Percentiles rank a stretch among this genome's conserved stretches.
These are phyloP conservation scores for Elsinoe batatas DNA, from an alignment of 2,329 filamentous ascomycete genomes.

Conservation along the genomic window DNA sequence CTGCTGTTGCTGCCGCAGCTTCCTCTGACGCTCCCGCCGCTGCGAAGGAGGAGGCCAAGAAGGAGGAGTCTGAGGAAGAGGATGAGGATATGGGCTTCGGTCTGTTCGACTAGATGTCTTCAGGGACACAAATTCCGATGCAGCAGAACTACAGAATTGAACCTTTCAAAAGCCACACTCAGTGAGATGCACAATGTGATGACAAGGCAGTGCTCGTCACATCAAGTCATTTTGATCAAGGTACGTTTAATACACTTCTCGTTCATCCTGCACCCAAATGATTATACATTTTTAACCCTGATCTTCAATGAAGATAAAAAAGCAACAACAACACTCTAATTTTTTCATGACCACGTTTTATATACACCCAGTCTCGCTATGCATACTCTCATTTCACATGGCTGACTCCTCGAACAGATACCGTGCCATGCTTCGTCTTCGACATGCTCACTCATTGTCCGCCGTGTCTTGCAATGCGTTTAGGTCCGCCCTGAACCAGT, in stretches of 20 bases:
- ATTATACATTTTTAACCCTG: conserved; percentile 61
- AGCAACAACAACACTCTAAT: conserved; percentile 62
- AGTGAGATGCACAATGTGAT: conserved; percentile 24
- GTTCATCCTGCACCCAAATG: conserved; percentile 29
- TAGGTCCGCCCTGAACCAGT: conserved; percentile 46
- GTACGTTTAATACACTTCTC: conserved; percentile 27
- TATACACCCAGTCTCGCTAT: not conserved
- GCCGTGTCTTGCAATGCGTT: conserved; percentile 14
- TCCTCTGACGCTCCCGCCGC: conserved; percentile 43
- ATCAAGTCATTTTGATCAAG: conserved; percentile 13
- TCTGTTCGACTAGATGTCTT: conserved; percentile 41
- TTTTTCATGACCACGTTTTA: conserved; percentile 50
- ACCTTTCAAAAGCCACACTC: not conserved
- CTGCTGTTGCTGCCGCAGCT: conserved; percentile 47
- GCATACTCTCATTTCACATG: not conserved
- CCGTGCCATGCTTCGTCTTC: too few species aligned
- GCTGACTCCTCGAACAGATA: not conserved
- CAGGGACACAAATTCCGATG: not conserved
- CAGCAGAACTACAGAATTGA: conserved; percentile 17
- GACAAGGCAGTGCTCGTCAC: conserved; percentile 19
- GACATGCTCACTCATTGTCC: not conserved
- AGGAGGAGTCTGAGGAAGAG: conserved; percentile 54
- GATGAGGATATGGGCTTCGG: conserved; percentile 46
- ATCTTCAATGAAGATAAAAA: conserved; percentile 49
- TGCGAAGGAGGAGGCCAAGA: conserved; percentile 48